Conservation (phyloP, 106 monocot species). For the Apostasia ramifera region DNA sequence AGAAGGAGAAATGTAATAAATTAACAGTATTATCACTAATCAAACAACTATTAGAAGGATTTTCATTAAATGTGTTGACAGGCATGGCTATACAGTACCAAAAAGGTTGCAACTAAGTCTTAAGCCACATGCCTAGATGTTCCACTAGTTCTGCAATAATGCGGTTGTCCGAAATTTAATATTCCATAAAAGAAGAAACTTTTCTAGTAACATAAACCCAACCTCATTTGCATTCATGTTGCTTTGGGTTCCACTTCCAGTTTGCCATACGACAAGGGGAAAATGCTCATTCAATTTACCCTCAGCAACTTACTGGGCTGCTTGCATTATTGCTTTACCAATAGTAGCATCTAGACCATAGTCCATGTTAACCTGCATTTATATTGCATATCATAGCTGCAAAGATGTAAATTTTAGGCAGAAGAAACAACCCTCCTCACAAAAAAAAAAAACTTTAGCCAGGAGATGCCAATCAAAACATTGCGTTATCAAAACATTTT, state of each 20-base stretch:
- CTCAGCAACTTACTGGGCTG: constrained; percentile 89
- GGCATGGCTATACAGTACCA: too few relatives aligned
- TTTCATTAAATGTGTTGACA: too few relatives aligned
- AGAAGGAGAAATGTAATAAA: too few relatives aligned
- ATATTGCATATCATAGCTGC: not conserved
- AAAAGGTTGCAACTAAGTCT: too few relatives aligned
- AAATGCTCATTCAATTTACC: constrained; percentile 96
- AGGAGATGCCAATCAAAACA: not conserved
- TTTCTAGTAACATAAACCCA: not conserved
- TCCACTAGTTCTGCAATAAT: not conserved
- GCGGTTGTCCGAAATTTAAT: not conserved
- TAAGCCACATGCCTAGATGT: not conserved
- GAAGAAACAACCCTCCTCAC: not conserved
- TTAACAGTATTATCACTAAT: too few relatives aligned
- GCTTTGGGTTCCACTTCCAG: constrained; percentile 98
- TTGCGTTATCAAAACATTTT: too few relatives aligned
- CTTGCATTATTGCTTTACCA: constrained; percentile 95
- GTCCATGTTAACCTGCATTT: constrained; percentile 87
- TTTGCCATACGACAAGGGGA: constrained; percentile 98
- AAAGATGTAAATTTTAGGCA: not conserved
- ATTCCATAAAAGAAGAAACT: not conserved
- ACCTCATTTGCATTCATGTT: constrained; percentile 99
- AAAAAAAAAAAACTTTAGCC: not conserved
- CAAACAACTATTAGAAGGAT: too few relatives aligned
- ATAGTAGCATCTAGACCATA: constrained; percentile 85